Base-by-base conservation (phyloP, 192 early-diverging fungal species). In the Podila clonocystis region DNA sequence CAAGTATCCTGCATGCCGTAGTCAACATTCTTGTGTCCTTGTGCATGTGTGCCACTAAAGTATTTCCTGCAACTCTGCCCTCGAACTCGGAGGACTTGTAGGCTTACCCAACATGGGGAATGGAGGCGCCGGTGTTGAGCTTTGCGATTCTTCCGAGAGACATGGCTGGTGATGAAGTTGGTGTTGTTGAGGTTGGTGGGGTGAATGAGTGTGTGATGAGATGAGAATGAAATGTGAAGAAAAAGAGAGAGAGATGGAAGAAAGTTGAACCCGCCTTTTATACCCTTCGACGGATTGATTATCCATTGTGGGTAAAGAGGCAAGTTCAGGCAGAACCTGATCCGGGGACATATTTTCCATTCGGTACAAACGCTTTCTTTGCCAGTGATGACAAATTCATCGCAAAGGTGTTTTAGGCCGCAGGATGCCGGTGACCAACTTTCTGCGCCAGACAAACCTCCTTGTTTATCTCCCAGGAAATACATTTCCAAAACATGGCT, bases 61-160 rank as follows among this genome's bases (percentile, higher is more conserved):
- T 17, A 22, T 11, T 11, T 6, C 36, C 6, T 24, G 20, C 12
- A 41, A 45, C 41, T 15, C 41, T 45, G 9, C 13, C 17, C 41
- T 45, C 13, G 15, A 45, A 45, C 41, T 45, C 2, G 15, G 41
- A 33, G n/a, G 3, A 1, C 3, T 8, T 55, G 26, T 8, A 12
- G 30, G 72, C 74, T 59, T 83, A 75, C 82, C 91, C 91, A 62
- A 93, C 66, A 33, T 86, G 76, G 50, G 91, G 91, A 75, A 94
- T 90, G 55, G 77, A 73, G 31, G 86, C 83, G 65, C 93, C 92
- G 50, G 87, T 91, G 84, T 89, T 87, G 57, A 94, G 91, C 59
- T 77, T 87, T 61, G 89, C 82, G 50, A 70, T 61, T 30, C 72
- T 68, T 72, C 71, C 57, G 75, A 77, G 61, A 66, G 64, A 82